phyloP scores from a whole-genome alignment of 1,139 yeast genomes.

The Meyerozyma smithsonii region DNA sequence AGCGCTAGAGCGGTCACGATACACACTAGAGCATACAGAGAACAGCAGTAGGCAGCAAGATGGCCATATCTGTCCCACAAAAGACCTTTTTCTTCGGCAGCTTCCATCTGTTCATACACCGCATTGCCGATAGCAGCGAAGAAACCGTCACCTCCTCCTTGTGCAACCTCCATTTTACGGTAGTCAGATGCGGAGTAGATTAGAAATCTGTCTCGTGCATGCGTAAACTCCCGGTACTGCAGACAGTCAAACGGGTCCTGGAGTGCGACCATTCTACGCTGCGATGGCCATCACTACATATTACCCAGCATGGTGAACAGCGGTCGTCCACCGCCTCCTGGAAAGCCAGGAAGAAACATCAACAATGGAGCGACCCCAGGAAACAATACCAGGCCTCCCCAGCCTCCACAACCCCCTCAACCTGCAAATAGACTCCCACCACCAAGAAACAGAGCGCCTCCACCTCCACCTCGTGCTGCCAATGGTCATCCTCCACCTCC shows the following conservation, averaged over 20 bases:
- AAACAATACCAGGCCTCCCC: slow-evolving; percentile 4
- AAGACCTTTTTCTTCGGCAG: slow-evolving; percentile 7
- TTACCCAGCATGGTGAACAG: background rate
- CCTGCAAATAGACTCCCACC: too few relatives aligned
- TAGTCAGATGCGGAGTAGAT: too few relatives aligned
- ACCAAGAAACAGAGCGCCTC: slow-evolving; percentile 19
- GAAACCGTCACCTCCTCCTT: background rate
- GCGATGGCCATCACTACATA: background rate
- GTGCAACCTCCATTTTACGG: background rate
- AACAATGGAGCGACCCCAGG: background rate
- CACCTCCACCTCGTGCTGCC: slow-evolving; percentile 16
- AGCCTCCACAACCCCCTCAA: slow-evolving; percentile 20
- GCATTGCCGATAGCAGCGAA: background rate
- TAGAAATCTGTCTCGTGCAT: too few relatives aligned
- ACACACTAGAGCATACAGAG: slow-evolving; percentile 11
- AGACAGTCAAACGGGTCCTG: too few relatives aligned
- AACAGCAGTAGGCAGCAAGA: slow-evolving; percentile 9
- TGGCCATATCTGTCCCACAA: slow-evolving; percentile 11
- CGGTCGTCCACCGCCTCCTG: slow-evolving; percentile 2
- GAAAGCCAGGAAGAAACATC: background rate
- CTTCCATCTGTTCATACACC: slow-evolving; percentile 6
- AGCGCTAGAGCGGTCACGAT: slow-evolving; percentile 12
- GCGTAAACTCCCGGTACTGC: too few relatives aligned
- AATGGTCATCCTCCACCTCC: slow-evolving; percentile 3
- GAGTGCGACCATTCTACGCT: background rate